phyloP scores from a whole-genome alignment of 1,284 basidiomycete genomes.

The Hypsizygus ulmarius region DNA sequence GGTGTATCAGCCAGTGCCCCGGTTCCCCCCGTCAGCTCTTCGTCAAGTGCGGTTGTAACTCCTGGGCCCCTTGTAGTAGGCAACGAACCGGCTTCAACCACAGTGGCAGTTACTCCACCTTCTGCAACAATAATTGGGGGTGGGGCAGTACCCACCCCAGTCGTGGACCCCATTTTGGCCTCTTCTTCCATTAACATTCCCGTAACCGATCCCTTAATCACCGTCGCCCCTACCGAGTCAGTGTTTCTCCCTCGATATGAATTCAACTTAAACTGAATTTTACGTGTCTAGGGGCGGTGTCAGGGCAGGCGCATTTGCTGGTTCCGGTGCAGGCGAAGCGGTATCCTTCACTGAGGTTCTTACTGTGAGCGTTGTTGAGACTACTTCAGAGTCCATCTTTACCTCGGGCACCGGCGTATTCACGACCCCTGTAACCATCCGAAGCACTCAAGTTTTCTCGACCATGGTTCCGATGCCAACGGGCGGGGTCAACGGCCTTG shows the following conservation, averaged over 20 bases:
- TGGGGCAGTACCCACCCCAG: neutral
- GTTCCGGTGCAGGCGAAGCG: neutral
- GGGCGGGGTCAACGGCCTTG: neutral
- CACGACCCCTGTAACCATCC: neutral
- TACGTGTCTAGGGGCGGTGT: neutral
- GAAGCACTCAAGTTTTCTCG: slow-evolving; percentile 4
- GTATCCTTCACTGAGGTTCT: neutral
- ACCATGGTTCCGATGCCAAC: slow-evolving; percentile 9
- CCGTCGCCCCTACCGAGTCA: neutral
- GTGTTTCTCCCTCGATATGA: neutral
- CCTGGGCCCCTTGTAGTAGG: neutral
- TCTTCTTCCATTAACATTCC: no score
- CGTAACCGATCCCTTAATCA: no score
- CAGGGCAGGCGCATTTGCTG: neutral
- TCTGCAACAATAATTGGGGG: neutral
- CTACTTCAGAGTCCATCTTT: slow-evolving; percentile 1
- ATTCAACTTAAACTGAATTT: neutral
- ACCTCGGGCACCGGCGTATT: neutral
- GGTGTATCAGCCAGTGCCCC: neutral
- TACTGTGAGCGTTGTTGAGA: neutral
- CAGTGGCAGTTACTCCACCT: neutral
- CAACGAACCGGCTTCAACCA: neutral
- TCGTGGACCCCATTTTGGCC: no score
- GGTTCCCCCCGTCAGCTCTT: neutral
- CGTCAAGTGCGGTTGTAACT: neutral